Evolutionary conservation across 2,329 filamentous ascomycete species (phyloP), one percentile per base, ranked within the genome.

Genomic region (Hawksworthiomyces lignivorus): DNA sequence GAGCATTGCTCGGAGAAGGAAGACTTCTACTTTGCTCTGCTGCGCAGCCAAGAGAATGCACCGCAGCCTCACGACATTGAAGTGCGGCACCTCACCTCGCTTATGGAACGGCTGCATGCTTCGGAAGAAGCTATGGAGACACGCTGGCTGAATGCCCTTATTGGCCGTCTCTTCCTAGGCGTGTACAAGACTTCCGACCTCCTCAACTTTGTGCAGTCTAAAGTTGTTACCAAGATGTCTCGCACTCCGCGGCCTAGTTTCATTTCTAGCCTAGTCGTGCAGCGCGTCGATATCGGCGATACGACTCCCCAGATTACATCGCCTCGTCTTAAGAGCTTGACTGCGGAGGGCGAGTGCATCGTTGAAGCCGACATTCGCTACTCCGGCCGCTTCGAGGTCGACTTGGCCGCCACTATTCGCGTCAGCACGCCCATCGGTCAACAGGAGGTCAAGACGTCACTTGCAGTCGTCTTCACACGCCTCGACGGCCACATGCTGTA

Each of bases 1-100:
- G 88, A 97, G 51, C 95, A 94, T 55, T 87, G 87, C 59, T 95
- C 89, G 0, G 87, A 92, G 35, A 98, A 98, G 61, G 92, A 98
- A 62, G 92, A 98, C 59, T 97, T 98, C 63, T 98, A 98, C 61
- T 90, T 95, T 62, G 85, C 90, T 11, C 70, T 98, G 52, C 69
- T 98, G 29, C 80, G 82, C 53, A 94, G 89, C 49, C 85, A 94
- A 57, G 82, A 88, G 51, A 68, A 69, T 17, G 74, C 80, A 1
- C 87, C 88, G 0, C 72, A 72, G 40, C 83, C 85, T 9, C 75
- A 86, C 48, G 72, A 80, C 12, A 94, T 94, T 54, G 84, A 94
- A 22, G 77, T 87, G 14, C 82, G 84, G 55, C 81, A 94, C 62
- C 85, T 97, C 35, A 88, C 97, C 53, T 82, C 83, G 21, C 71